Base-by-base conservation (phyloP, 2,329 filamentous ascomycete genomes). In the Raffaelea ambrosiae region DNA sequence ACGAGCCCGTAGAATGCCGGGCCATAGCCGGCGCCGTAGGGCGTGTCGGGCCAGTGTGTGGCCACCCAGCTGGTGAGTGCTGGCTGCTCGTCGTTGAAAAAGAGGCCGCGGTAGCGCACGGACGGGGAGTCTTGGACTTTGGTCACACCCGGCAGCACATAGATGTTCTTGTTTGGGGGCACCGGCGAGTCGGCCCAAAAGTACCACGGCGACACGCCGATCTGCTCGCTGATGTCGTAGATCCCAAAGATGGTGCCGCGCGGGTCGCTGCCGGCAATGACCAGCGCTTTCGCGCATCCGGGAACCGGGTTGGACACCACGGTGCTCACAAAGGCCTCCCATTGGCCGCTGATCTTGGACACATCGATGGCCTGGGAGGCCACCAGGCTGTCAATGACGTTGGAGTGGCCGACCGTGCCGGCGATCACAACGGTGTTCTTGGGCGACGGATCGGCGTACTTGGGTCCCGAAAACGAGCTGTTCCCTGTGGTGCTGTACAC, bases 211-310 rank as follows among this genome's bases (percentile, higher is more conserved):
- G 78, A 83, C 13, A 87, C 81, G 22, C 84, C 84, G 49, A 87
- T 86, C 59, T 87, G 82, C 62, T 86, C 82, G 20, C 79, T 84
- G 43, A 87, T 62, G 53, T 83, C 81, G 63, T 88, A 88, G 19
- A 85, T 66, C 11, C 84, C 84, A 56, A 76, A 88, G 47, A 88
- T 84, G 2, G 80, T 77, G 14, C 81, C 81, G 52, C 83, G 70
- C 3, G 69, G 62, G 59, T 87, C 82, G 57, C 77, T 82, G 11
- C 81, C 83, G 29, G 77, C 81, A 60, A 88, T 80, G 1, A 87
- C 77, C 18, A 87, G 67, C 2, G 83, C 83, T 50, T 69, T 68
- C 1, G 70, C 58, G 21, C 77, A 73, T 19, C 76, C 79, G 2
- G 72, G 67, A 13, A 81, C 60, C 0, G 83, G 83, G 23, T 72